Conservation (phyloP, 2,329 filamentous ascomycete species). For the Hymenotorrendiella dingleyae region DNA sequence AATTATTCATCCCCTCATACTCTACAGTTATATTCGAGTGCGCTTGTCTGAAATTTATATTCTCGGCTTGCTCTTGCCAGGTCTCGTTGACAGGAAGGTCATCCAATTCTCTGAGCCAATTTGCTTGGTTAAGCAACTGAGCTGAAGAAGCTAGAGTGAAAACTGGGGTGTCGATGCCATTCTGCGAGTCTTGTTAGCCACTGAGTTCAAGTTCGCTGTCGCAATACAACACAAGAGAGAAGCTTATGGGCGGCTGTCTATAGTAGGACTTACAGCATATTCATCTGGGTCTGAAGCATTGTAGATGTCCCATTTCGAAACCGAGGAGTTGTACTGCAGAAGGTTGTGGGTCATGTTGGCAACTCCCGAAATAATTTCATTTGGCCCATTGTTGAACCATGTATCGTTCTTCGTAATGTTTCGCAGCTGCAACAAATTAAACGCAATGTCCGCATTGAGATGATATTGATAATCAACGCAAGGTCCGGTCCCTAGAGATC, state of each 20-base stretch:
- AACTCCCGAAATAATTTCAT: conserved; percentile 59
- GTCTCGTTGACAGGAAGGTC: conserved; percentile 43
- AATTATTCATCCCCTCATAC: conserved; percentile 61
- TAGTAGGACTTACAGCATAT: conserved; percentile 20
- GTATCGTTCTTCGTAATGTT: conserved; percentile 31
- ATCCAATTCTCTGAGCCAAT: conserved; percentile 17
- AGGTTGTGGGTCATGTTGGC: conserved; percentile 57
- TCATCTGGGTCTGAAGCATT: conserved; percentile 64
- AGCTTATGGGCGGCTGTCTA: too few relatives aligned
- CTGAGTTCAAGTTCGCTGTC: too few relatives aligned
- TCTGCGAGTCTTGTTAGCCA: too few relatives aligned
- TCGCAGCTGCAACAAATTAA: conserved; percentile 34
- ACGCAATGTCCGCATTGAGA: conserved; percentile 62
- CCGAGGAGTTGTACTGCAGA: conserved; percentile 52
- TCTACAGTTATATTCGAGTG: conserved; percentile 56
- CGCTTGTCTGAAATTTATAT: conserved; percentile 49
- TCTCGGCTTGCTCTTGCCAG: conserved; percentile 49
- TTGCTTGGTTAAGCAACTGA: conserved; percentile 43
- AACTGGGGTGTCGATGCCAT: conserved; percentile 52
- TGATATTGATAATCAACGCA: conserved; percentile 72
- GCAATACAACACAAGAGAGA: too few relatives aligned
- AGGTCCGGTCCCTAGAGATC: conserved; percentile 48
- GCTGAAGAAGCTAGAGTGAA: conserved; percentile 48
- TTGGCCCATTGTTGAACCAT: conserved; percentile 38
- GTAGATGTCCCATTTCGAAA: conserved; percentile 41